Percentiles rank a stretch among this genome's conserved stretches.
phyloP scores from a whole-genome alignment of 108 stramenopile species.

The Cyclotella cryptica region DNA sequence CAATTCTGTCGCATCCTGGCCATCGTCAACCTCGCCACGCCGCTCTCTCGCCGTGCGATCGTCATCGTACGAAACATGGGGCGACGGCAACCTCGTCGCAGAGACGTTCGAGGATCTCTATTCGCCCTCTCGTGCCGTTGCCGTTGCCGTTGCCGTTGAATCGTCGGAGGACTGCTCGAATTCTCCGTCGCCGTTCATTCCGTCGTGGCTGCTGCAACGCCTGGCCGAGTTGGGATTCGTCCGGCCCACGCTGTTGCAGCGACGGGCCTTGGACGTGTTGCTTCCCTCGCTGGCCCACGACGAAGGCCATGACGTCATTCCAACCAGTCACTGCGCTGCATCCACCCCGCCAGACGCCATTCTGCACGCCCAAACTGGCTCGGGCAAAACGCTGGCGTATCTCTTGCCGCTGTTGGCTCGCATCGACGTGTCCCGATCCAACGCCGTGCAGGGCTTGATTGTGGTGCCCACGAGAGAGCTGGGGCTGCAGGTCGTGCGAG shows the following conservation, averaged over 20 bases:
- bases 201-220: slow-evolving; percentile 71
- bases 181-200: slow-evolving; percentile 27
- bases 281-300: slow-evolving; percentile 5
- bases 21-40: too few relatives aligned
- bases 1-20: too few relatives aligned
- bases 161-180: too few relatives aligned
- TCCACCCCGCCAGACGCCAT: slow-evolving; percentile 67
- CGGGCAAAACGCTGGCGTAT: slow-evolving; percentile 83
- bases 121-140: too few relatives aligned
- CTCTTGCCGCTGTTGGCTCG: slow-evolving; percentile 68
- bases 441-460: slow-evolving; percentile 76
- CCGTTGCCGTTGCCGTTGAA: too few relatives aligned
- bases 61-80: too few relatives aligned
- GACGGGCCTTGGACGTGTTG: slow-evolving; percentile 64
- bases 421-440: slow-evolving; percentile 55
- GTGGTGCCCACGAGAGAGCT: slow-evolving; percentile 95
- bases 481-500: slow-evolving; percentile 90
- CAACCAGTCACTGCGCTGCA: background rate
- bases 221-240: slow-evolving; percentile 61
- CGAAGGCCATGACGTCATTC: background rate
- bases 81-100: too few relatives aligned
- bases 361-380: slow-evolving; percentile 86
- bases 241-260: slow-evolving; percentile 75
- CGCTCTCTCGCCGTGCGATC: too few relatives aligned
- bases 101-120: too few relatives aligned